phyloP scores from a whole-genome alignment of 345 rosid species.

The Syzygium aqueum region DNA sequence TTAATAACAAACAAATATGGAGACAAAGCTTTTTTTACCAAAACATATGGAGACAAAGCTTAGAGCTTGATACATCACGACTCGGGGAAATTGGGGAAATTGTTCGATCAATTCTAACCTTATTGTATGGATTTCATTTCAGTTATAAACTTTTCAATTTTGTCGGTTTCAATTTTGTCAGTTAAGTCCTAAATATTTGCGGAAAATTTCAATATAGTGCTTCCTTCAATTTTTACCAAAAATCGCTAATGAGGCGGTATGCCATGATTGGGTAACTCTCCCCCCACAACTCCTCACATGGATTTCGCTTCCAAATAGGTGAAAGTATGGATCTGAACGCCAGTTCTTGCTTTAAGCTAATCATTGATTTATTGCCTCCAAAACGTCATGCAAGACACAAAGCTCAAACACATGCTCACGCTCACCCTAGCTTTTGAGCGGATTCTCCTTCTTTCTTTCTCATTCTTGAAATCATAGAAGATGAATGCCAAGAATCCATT shows the following conservation, averaged over 20 bases:
- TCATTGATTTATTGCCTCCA: neutral
- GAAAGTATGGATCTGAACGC: neutral
- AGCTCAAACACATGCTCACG: neutral
- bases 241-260: rapidly evolving
- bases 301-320: neutral
- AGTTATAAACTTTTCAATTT: rapidly evolving
- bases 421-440: too few relatives aligned
- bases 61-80: too few relatives aligned
- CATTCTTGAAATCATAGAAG: too few relatives aligned
- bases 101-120: rapidly evolving
- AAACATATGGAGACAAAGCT: neutral
- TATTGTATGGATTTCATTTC: rapidly evolving
- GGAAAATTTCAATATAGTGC: neutral
- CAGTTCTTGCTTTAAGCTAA: neutral
- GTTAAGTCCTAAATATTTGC: rapidly evolving
- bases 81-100: too few relatives aligned
- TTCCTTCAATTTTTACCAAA: rapidly evolving
- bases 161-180: rapidly evolving
- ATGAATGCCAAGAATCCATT: too few relatives aligned
- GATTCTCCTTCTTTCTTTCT: too few relatives aligned
- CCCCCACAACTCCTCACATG: rapidly evolving
- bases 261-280: neutral
- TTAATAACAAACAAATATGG: neutral
- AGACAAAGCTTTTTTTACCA: neutral
- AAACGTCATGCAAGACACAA: neutral